Evolutionary conservation across 345 rosid genomes (phyloP).

Genomic region (Stellera chamaejasme): DNA sequence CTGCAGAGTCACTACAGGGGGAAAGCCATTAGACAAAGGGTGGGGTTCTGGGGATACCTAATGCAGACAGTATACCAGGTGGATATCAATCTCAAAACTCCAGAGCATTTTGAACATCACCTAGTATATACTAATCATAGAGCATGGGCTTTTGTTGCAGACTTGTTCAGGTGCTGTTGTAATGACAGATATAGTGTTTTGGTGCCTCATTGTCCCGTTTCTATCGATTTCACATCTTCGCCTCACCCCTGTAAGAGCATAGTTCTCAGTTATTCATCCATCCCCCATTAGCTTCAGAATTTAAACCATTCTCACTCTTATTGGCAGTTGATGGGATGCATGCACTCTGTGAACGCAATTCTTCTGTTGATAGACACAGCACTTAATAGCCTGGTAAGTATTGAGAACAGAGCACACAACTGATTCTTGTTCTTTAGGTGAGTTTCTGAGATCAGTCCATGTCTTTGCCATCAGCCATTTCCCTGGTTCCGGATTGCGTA

Average conservation of each 20-base stretch:
- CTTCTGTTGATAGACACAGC: constrained; percentile 55
- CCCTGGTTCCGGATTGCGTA: constrained; percentile 86
- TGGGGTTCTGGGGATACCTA: constrained; percentile 67
- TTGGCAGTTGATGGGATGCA: constrained; percentile 73
- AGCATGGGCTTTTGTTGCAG: constrained; percentile 20
- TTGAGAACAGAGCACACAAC: neutral
- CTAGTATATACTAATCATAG: neutral
- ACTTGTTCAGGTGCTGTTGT: constrained; percentile 78
- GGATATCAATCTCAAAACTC: too few relatives aligned
- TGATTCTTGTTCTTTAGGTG: neutral
- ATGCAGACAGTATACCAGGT: constrained; percentile 79
- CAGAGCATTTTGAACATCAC: neutral
- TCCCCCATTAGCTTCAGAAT: too few relatives aligned
- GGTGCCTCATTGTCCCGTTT: constrained; percentile 70
- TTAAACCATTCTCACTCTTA: neutral
- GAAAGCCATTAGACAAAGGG: constrained; percentile 32
- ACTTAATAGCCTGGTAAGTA: constrained; percentile 71
- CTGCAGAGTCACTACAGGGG: constrained; percentile 31
- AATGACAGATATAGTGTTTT: constrained; percentile 64
- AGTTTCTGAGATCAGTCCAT: neutral
- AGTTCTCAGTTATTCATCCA: too few relatives aligned
- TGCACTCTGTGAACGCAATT: constrained; percentile 62
- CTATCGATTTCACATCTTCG: constrained; percentile 49
- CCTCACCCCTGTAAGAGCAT: constrained; percentile 43
- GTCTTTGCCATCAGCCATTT: constrained; percentile 36